Evolutionary conservation across 805 yeast genomes (phyloP).

Genomic region (Starmera quercuum): DNA sequence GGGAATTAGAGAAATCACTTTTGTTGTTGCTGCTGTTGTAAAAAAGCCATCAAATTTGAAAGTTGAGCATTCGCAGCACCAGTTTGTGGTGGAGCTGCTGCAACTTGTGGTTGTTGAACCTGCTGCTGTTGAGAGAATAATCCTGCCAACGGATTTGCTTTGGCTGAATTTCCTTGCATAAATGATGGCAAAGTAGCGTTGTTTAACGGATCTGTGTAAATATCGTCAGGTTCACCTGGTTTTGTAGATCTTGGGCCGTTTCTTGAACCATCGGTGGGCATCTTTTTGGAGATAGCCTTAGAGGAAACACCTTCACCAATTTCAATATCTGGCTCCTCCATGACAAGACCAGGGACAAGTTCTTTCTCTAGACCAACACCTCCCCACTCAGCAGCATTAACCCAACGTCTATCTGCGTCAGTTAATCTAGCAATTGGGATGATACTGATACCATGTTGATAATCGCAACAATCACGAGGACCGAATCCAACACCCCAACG

Average conservation of each 20-base stretch:
- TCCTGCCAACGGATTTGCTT: slow-evolving; percentile 42
- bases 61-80: slow-evolving; percentile 27
- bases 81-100: slow-evolving; percentile 10
- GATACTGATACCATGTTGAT: slow-evolving; percentile 80
- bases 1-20: too few relatives aligned
- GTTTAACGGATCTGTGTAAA: slow-evolving; percentile 20
- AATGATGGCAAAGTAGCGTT: slow-evolving; percentile 17
- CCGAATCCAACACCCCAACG: slow-evolving; percentile 99
- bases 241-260: slow-evolving; percentile 78
- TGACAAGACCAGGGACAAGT: slow-evolving; percentile 65
- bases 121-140: slow-evolving; percentile 25
- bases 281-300: slow-evolving; percentile 81
- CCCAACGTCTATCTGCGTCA: slow-evolving; percentile 91
- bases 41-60: slow-evolving; percentile 33
- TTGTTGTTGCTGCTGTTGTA: slow-evolving; percentile 28
- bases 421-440: slow-evolving; percentile 85
- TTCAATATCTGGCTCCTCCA: slow-evolving; percentile 97
- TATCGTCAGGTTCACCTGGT: slow-evolving; percentile 42
- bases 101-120: slow-evolving; percentile 6
- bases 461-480: slow-evolving; percentile 96
- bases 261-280: slow-evolving; percentile 85
- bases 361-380: slow-evolving; percentile 84
- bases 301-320: slow-evolving; percentile 92
- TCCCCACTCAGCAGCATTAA: slow-evolving; percentile 88
- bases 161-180: slow-evolving; percentile 28